phyloP scores from a whole-genome alignment of 139 green algal genomes.

The Parachlorella kessleri region DNA sequence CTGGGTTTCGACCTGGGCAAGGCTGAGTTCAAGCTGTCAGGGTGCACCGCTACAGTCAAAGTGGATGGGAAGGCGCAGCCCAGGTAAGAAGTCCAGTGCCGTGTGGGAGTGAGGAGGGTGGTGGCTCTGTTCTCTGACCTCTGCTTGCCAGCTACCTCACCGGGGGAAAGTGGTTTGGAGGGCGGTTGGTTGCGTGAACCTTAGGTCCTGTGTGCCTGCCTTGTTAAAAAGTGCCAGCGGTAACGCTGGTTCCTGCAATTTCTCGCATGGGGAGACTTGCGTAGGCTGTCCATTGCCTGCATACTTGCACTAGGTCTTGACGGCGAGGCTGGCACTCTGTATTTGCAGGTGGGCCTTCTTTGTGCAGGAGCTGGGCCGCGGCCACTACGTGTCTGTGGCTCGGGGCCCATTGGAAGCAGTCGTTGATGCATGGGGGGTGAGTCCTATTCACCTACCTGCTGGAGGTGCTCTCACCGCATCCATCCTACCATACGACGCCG shows the following conservation, averaged over 20 bases:
- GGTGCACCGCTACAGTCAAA: slow-evolving; percentile 24
- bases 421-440: slow-evolving; percentile 61
- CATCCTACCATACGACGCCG: neutral
- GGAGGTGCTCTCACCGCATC: neutral
- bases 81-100: neutral
- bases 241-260: no score
- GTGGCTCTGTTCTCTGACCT: neutral
- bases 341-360: slow-evolving; percentile 40
- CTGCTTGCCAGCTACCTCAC: neutral
- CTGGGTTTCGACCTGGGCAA: slow-evolving; percentile 71
- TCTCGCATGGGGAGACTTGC: no score
- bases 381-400: slow-evolving; percentile 70
- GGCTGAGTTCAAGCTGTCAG: slow-evolving; percentile 52
- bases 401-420: slow-evolving; percentile 49
- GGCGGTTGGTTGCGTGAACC: neutral
- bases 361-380: slow-evolving; percentile 53
- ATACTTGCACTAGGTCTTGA: no score
- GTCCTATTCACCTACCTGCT: neutral
- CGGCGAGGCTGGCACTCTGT: no score
- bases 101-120: neutral
- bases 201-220: neutral
- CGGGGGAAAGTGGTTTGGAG: neutral
- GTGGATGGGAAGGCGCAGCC: slow-evolving; percentile 30
- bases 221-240: neutral
- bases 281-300: no score